Evolutionary conservation across 345 rosid species (phyloP), one percentile per base, ranked within the genome.

Genomic region (Clarkia xantiana): DNA sequence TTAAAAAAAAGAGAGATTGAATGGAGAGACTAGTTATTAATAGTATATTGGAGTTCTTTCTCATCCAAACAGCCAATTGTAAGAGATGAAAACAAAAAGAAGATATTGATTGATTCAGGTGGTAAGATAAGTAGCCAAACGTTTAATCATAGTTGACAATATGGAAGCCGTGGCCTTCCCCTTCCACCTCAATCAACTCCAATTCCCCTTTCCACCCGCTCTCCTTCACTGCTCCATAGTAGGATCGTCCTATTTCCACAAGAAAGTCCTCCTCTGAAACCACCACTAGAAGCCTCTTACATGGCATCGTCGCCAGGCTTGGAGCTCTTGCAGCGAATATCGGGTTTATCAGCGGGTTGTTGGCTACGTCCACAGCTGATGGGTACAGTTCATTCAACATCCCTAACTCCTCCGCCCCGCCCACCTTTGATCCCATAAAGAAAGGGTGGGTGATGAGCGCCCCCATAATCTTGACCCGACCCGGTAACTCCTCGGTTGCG

Each of bases 161-260:
- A 46, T 76, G 82, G 18, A 76, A 74, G 16, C 64, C 67, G 51
- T 77, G 83, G 14, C 22, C 67, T 40, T 69, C 83, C 2, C 49
- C 67, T n/a, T 56, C 58, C 3, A 51, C 59, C 19, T 66, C 38
- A 15, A 67, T 14, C 19, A 76, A 9, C 65, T 70, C 76, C 15
- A 48, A 52, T 10, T 55, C 67, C 16, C 76, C 79, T 22, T 38
- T 6, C 75, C 74, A 77, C 38, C 67, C 75, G 41, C 71, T 71
- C 47, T 55, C 58, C 53, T 64, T 68, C 67, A 77, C 61, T 0
- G 58, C 52, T 18, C 71, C 49, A 25, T 36, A 49, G 34, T 65
- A 77, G 15, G 16, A 14, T 56, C 61, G 10, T 17, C 67, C 82
- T 47, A 72, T 68, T 0, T 65, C 65, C 52, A 58, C 61, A 19